These are phyloP conservation scores for Xylariales sp. DNA, from an alignment of 2,329 filamentous ascomycete genomes.

Conservation along the genomic window DNA sequence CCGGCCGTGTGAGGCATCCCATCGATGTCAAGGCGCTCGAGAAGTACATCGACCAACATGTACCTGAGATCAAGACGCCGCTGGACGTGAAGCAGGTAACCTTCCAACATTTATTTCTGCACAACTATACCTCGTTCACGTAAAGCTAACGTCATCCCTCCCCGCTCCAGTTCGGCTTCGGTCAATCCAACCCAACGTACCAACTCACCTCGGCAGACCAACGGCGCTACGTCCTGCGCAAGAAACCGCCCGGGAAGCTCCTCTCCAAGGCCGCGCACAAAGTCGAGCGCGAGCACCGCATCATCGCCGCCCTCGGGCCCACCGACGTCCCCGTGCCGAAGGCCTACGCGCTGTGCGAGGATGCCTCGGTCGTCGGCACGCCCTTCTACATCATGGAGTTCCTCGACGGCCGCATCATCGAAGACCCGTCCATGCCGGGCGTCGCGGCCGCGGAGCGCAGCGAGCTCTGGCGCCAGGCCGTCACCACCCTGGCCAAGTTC, in stretches of 20 bases:
- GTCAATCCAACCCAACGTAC: constrained; percentile 97
- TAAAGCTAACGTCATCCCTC: constrained; percentile 2
- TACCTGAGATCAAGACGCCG: constrained; percentile 79
- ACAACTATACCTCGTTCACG: too few species aligned
- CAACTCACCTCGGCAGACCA: constrained; percentile 71
- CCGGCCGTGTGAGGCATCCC: constrained; percentile 81
- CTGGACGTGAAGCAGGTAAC: constrained; percentile 82
- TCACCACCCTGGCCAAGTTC: constrained; percentile 78
- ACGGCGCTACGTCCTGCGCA: constrained; percentile 80
- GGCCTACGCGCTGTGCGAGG: constrained; percentile 81
- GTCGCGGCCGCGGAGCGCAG: constrained; percentile 65
- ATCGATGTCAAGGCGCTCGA: constrained; percentile 80
- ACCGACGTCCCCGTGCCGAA: constrained; percentile 84
- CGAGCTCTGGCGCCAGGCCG: constrained; percentile 81
- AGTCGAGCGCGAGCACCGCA: constrained; percentile 91
- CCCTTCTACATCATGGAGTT: constrained; percentile 98
- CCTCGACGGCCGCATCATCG: constrained; percentile 87
- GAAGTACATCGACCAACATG: constrained; percentile 69
- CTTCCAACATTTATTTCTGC: too few species aligned
- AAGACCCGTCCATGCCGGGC: constrained; percentile 66
- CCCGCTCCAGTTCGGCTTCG: constrained; percentile 78
- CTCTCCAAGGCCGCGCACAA: constrained; percentile 92
- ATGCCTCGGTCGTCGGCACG: constrained; percentile 74
- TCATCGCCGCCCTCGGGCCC: constrained; percentile 73
- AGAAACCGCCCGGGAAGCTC: constrained; percentile 94